Evolutionary conservation across 345 rosid genomes (phyloP), one percentile per base, ranked within the genome.

Genomic region (Syzygium grande): DNA sequence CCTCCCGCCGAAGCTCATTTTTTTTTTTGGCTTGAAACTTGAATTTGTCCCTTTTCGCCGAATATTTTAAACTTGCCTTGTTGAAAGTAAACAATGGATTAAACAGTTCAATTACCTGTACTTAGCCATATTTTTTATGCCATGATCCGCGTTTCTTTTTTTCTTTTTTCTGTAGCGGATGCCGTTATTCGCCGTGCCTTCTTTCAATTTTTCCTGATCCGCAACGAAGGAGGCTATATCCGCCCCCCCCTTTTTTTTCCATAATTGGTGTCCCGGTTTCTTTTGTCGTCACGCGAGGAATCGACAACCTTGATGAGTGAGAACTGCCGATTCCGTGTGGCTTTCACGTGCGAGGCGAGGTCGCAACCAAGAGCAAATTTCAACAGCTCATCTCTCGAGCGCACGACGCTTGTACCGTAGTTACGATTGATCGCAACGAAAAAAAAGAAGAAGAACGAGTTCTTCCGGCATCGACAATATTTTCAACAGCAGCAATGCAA

Each of bases 351-450:
- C 25, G 63, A 58, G 29, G 63, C 0, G 29, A 58, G 12, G 65
- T 13, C 0, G 27, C 30, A 0, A 4, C 15, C 11, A 11, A 58
- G 27, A 58, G 27, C 29, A 58, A 51, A 58, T 58, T 25, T 58
- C 63, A 25, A 58, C 3, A 11, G 7, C 65, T 25, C 15, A 4
- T 3, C 61, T 58, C 2, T 9, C 15, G 15, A 59, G 30, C 3
- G 0, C 1, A 2, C 29, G 16, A 3, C 16, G 27, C 30, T 27
- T 59, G 3, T 59, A 0, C 1, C 0, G 13, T 23, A 4, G 63
- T 27, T 10, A 22, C 3, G 3, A 12, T 23, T 11, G 2, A 22
- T 56, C 4, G 13, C 61, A 7, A 43, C 46, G 38, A 43, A 56
- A 23, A n/a, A 56, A 23, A 56, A 23, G n/a, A 56, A 23, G n/a